Conservation (phyloP, 108 stramenopile species). For the Pseudonitzschia pungens region DNA sequence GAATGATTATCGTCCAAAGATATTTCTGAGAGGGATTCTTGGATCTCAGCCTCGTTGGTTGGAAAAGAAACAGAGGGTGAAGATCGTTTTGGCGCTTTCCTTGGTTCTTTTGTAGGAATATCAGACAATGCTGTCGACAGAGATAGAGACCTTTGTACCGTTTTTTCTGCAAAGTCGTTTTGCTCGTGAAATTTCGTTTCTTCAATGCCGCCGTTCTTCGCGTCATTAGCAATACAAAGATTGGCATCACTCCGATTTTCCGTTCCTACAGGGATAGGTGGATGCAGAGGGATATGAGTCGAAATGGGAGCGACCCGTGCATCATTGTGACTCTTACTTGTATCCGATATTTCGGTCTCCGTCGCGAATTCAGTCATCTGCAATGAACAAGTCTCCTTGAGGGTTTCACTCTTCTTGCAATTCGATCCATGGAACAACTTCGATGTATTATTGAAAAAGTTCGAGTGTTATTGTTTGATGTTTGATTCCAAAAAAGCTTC, state of each 20-base stretch:
- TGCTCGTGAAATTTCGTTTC: neutral
- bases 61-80: neutral
- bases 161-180: neutral
- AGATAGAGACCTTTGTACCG: neutral
- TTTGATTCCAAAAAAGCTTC: neutral
- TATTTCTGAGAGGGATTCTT: constrained; percentile 8
- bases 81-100: neutral
- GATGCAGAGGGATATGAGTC: neutral
- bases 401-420: neutral
- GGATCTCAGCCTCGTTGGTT: neutral
- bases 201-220: neutral
- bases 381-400: neutral
- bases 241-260: neutral
- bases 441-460: neutral
- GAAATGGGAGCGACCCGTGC: neutral
- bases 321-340: neutral
- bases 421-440: neutral
- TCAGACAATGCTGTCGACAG: neutral
- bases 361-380: neutral
- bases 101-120: neutral
- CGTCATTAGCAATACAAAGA: neutral
- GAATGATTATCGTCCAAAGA: neutral
- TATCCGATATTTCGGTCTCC: neutral
- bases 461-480: neutral
- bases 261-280: neutral